Base-by-base conservation (phyloP, 352 stramenopile genomes). In the Ophiocytium majus region DNA sequence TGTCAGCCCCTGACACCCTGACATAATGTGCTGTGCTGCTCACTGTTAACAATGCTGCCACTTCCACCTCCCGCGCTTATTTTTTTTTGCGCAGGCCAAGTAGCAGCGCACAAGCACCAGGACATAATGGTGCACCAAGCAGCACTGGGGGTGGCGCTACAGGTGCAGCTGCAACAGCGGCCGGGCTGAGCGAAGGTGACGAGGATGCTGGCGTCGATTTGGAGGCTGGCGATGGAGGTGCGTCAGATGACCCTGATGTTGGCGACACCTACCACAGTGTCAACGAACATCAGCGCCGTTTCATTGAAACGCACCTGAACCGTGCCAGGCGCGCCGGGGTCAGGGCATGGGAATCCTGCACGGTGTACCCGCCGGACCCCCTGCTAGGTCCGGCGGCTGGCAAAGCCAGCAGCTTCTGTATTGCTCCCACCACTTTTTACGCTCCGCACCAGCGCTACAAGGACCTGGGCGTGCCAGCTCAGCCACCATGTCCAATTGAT, bases 401-500 rank as follows among this genome's bases (percentile, higher is more conserved):
- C 17, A 17, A 10, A 17, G 31, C 34, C 5, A 10, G 34, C 10
- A 10, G 34, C 64, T 37, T 76, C 31, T 76, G 64, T 76, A 10
- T 37, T 5, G 5, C 5, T 10, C 5, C 64, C 17, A 34, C 34
- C 5, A 5, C 5, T 17, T 37, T 76, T 17, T 76, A 17, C 5
- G 64, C 64, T 76, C 64, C 64, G 64, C 64, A 76, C 10, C 5
- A 17, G 5, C 17, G 5, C 64, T 76, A 17, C 64, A 37, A 10
- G 64, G 34, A 76, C 17, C 31, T 17, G 64, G 81, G 81, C 78
- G 31, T 81, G n/a, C 81, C 63, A 36, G 1, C n/a, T 14, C 63
- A 81, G 81, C 81, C 81, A 33, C 81, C 81, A 34, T 85, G 81
- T 33, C 33, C 34, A 14, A 36, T 14, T 0, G 33, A 79, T 81